Conservation (phyloP, 2,329 filamentous ascomycete genomes). For the Alternaria sp. region DNA sequence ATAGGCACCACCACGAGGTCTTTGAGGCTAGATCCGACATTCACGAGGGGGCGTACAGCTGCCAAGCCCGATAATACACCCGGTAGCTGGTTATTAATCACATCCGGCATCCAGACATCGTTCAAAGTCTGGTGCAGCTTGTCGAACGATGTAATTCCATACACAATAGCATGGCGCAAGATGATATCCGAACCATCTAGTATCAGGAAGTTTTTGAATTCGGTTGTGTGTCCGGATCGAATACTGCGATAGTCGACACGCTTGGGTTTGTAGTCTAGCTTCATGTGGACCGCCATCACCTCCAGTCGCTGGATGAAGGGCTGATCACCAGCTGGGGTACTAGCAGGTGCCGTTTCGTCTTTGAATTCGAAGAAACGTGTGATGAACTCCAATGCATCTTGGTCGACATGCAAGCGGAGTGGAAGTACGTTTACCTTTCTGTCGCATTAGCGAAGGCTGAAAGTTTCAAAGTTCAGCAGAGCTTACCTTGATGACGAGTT, state of each 20-base stretch:
- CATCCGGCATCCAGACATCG: conserved; percentile 95
- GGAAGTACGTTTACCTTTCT: conserved; percentile 74
- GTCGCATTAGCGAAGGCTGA: conserved; percentile 11
- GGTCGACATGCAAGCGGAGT: conserved; percentile 90
- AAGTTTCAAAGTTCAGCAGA: conserved; percentile 8
- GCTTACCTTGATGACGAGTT: conserved; percentile 82
- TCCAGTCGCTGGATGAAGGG: conserved; percentile 92
- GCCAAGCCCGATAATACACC: conserved; percentile 88
- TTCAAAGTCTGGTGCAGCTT: conserved; percentile 89
- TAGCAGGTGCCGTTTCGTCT: conserved; percentile 69
- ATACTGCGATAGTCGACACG: conserved; percentile 95
- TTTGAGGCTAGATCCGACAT: conserved; percentile 85
- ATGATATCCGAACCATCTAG: conserved; percentile 89
- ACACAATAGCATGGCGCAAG: conserved; percentile 88
- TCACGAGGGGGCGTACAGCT: conserved; percentile 88
- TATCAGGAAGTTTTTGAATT: conserved; percentile 98
- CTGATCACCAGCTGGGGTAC: conserved; percentile 68
- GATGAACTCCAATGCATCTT: conserved; percentile 96
- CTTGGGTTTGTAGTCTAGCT: conserved; percentile 97
- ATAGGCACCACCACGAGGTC: conserved; percentile 91
- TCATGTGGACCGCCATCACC: conserved; percentile 82
- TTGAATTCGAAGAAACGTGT: conserved; percentile 98
- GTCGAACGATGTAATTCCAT: conserved; percentile 91
- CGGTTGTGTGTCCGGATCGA: conserved; percentile 90
- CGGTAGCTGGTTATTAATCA: conserved; percentile 87